Percentiles rank a stretch among this genome's conserved stretches.
phyloP scores from a whole-genome alignment of 371 early-diverging fungal species.

The Lichtheimia corymbifera region DNA sequence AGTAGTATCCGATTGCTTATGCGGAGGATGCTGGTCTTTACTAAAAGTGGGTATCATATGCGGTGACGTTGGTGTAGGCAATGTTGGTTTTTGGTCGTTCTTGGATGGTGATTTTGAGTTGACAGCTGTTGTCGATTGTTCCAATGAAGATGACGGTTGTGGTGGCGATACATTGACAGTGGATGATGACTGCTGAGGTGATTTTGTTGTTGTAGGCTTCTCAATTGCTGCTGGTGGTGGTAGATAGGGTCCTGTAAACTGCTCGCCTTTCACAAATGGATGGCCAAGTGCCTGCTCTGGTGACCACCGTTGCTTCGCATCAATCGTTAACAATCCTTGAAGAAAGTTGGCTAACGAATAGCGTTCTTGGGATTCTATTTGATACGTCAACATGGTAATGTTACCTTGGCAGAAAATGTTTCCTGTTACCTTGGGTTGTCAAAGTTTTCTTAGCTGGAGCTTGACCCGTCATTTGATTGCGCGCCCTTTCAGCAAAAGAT shows the following conservation, averaged over 20 bases:
- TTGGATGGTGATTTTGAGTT: no score
- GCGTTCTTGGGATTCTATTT: slow-evolving; percentile 57
- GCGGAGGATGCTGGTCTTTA: no score
- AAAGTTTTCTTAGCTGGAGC: not conserved
- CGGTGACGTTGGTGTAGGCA: no score
- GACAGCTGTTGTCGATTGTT: no score
- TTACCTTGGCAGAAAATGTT: not conserved
- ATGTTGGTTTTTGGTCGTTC: no score
- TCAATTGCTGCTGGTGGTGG: no score
- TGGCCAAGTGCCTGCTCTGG: slow-evolving; percentile 89
- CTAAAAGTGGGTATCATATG: no score
- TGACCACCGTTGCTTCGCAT: slow-evolving; percentile 87
- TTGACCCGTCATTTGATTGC: slow-evolving; percentile 3
- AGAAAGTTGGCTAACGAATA: slow-evolving; percentile 82
- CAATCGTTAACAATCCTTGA: slow-evolving; percentile 77
- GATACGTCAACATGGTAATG: not conserved
- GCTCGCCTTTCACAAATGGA: slow-evolving; percentile 84
- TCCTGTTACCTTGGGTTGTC: not conserved
- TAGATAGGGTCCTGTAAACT: not conserved
- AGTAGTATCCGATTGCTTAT: no score
- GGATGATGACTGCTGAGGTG: no score
- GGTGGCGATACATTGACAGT: not conserved
- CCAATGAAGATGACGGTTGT: no score
- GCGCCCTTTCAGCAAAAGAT: not conserved
- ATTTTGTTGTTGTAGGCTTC: no score